These are phyloP conservation scores for Scenedesmus sp. DNA, from an alignment of 163 green algal genomes.

Conservation along the genomic window DNA sequence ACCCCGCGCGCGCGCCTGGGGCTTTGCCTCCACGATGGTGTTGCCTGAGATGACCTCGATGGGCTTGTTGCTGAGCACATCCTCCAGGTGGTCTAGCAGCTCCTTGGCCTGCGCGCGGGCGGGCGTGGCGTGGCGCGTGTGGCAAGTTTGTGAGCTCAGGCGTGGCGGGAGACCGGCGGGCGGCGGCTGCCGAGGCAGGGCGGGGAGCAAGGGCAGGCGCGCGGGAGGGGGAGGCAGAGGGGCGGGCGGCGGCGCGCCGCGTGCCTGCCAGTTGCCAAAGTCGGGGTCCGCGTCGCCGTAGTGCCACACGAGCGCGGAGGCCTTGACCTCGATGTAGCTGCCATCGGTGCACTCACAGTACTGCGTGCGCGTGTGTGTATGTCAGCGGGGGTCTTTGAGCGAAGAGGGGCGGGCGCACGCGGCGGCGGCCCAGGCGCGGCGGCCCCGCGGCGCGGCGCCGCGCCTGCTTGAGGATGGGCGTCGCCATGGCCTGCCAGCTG, in stretches of 20 bases:
- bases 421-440: too few relatives aligned
- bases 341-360: constrained; percentile 97
- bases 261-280: constrained; percentile 94
- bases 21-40: constrained; percentile 94
- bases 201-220: too few relatives aligned
- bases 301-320: constrained; percentile 95
- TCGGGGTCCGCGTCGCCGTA: constrained; percentile 96
- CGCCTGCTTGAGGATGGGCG: constrained; percentile 79
- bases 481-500: constrained; percentile 83
- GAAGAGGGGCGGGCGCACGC: background rate
- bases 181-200: too few relatives aligned
- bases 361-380: too few relatives aligned
- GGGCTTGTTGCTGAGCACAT: constrained; percentile 90
- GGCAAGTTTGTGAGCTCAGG: too few relatives aligned
- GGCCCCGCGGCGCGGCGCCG: background rate
- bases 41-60: constrained; percentile 87
- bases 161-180: too few relatives aligned
- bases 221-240: background rate
- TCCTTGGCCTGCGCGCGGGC: constrained; percentile 88
- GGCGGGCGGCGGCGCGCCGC: too few relatives aligned
- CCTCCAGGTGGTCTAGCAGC: constrained; percentile 97
- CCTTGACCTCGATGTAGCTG: constrained; percentile 93
- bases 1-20: constrained; percentile 13
- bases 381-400: too few relatives aligned
- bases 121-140: background rate